Evolutionary conservation across 768 basidiomycete genomes (phyloP).

Genomic region (Boletus subparvulus): DNA sequence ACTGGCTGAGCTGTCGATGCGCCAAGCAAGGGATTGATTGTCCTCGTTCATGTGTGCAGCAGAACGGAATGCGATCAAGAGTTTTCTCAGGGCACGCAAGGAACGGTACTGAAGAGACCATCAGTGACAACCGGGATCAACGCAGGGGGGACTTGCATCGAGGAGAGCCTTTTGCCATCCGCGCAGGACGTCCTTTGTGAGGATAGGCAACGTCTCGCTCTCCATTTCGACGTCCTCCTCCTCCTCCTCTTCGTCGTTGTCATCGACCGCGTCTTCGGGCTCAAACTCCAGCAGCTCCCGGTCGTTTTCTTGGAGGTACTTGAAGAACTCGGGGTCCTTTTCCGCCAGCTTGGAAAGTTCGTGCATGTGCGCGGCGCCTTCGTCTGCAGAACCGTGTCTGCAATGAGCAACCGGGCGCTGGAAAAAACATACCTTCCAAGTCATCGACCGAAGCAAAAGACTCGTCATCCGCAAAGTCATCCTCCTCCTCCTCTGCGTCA

Average conservation of each 20-base stretch:
- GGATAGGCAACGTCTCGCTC: slow-evolving; percentile 46
- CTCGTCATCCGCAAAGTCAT: slow-evolving; percentile 49
- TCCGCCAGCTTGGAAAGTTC: slow-evolving; percentile 88
- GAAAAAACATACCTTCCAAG: slow-evolving; percentile 52
- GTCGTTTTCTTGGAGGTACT: slow-evolving; percentile 96
- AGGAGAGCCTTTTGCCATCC: slow-evolving; percentile 89
- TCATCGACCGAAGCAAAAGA: slow-evolving; percentile 81
- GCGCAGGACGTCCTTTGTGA: slow-evolving; percentile 69
- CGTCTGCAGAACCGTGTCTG: slow-evolving; percentile 43
- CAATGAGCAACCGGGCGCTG: neutral
- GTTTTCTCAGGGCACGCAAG: slow-evolving; percentile 74
- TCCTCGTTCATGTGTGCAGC: slow-evolving; percentile 91
- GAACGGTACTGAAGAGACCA: slow-evolving; percentile 68
- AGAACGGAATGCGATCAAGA: slow-evolving; percentile 87
- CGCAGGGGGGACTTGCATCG: slow-evolving; percentile 49
- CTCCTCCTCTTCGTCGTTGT: slow-evolving; percentile 45
- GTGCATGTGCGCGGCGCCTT: slow-evolving; percentile 70
- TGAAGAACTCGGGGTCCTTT: slow-evolving; percentile 99
- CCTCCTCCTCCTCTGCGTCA: slow-evolving; percentile 42
- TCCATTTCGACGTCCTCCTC: slow-evolving; percentile 42
- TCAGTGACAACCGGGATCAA: neutral
- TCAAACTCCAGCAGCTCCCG: slow-evolving; percentile 84
- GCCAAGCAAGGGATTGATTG: slow-evolving; percentile 75
- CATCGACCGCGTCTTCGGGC: slow-evolving; percentile 45
- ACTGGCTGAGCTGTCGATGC: slow-evolving; percentile 72